These are phyloP conservation scores for Serendipita sp. DNA, from an alignment of 768 basidiomycete genomes.

Conservation along the genomic window DNA sequence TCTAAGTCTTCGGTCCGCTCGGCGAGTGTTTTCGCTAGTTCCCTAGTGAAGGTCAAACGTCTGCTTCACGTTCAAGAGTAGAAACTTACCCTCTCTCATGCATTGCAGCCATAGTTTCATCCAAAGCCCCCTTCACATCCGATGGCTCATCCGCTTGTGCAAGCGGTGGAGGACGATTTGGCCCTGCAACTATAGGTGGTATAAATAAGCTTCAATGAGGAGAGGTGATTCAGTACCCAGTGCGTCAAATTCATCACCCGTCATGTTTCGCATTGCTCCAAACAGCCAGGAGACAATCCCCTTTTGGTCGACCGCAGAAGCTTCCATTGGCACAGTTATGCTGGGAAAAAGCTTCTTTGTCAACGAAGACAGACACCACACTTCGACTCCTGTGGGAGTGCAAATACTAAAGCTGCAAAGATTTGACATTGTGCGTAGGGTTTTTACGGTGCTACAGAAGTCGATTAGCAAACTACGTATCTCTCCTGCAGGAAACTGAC, in stretches of 20 bases:
- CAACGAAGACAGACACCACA: not conserved
- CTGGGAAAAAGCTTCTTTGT: not conserved
- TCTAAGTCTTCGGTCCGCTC: not conserved
- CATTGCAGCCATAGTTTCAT: not conserved
- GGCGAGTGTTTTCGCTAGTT: not conserved
- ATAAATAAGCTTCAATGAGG: not conserved
- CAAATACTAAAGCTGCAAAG: not conserved
- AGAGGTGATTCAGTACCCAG: not conserved
- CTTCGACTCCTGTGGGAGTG: not conserved
- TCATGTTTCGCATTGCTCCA: not conserved
- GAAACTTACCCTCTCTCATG: not conserved
- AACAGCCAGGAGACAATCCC: not conserved
- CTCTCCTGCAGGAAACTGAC: not conserved
- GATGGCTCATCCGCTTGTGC: not conserved
- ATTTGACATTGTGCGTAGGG: not conserved
- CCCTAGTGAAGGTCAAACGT: not conserved
- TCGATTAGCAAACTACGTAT: not conserved
- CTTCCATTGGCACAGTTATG: not conserved
- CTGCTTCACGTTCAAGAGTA: not conserved
- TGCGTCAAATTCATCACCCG: not conserved
- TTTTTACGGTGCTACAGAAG: not conserved
- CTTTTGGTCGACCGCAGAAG: not conserved
- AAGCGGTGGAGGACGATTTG: not conserved
- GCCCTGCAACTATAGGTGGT: not conserved
- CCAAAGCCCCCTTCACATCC: not conserved